These are phyloP conservation scores for Glonium stellatum DNA, from an alignment of 495 filamentous ascomycete genomes.

Conservation along the genomic window DNA sequence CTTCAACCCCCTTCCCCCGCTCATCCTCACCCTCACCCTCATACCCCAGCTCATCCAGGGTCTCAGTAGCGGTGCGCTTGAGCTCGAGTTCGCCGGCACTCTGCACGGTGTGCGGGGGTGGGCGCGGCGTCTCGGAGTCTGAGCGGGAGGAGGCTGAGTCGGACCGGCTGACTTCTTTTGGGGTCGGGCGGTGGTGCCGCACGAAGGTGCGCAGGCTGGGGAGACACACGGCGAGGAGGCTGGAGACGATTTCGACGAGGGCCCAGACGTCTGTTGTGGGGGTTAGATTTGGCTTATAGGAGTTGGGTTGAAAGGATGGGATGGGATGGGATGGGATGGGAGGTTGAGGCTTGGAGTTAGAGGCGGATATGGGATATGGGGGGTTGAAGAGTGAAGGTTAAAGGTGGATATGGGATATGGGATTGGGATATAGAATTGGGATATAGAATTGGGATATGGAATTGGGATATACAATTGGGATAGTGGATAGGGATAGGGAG, in stretches of 20 bases:
- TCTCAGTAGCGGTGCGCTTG: neutral
- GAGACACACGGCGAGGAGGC: slow-evolving; percentile 20
- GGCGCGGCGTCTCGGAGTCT: neutral
- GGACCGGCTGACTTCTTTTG: neutral
- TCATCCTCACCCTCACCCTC: neutral
- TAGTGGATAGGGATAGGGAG: too few relatives aligned
- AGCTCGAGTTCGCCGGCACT: neutral
- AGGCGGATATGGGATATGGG: too few relatives aligned
- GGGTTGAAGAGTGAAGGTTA: too few relatives aligned
- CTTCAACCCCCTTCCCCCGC: neutral
- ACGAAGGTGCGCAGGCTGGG: slow-evolving; percentile 12
- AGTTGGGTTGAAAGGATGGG: too few relatives aligned
- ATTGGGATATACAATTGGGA: too few relatives aligned
- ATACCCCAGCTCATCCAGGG: slow-evolving; percentile 2
- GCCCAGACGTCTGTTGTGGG: slow-evolving; percentile 31
- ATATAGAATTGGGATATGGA: too few relatives aligned
- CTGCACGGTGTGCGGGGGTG: neutral
- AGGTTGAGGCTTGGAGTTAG: too few relatives aligned
- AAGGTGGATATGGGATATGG: too few relatives aligned
- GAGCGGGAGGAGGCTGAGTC: neutral
- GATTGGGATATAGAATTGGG: too few relatives aligned
- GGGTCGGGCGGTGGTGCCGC: neutral
- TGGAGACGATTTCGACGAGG: slow-evolving; percentile 35
- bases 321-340: too few relatives aligned
- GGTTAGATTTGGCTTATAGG: too few relatives aligned